Base-by-base conservation (phyloP, 2,329 filamentous ascomycete genomes). In the Alternaria longipes region DNA sequence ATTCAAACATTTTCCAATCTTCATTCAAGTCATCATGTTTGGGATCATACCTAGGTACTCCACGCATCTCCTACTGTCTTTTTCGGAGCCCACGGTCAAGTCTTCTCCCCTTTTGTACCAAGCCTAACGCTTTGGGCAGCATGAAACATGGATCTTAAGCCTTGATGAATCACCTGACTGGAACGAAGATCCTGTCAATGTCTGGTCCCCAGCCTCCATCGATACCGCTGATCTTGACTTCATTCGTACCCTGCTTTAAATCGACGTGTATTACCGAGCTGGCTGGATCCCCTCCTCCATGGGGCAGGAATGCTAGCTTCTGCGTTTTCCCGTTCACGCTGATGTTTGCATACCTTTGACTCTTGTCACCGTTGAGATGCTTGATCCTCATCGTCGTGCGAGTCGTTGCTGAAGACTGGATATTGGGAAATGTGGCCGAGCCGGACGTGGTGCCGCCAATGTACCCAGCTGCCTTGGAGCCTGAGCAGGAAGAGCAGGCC, bases 161-260 rank as follows among this genome's bases (percentile, higher is more conserved):
- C 4, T 41, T 14, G 18, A 41, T 22, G 38, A 8, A 18, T 12
- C 32, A 60, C 12, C 14, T 51, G n/a, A 77, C 69, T 3, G 86
- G 85, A 0, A 87, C 84, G 72, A 87, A 80, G 45, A 88, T 56
- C 7, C 82, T 74, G 74, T 89, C 86, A 14, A 87, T 75, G 80
- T 85, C 84, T 1, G 85, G 83, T 0, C 81, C 85, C 82, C 71
- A 82, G 36, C 75, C 81, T 59, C 9, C 79, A 56, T 85, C 79
- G 0, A 78, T 77, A 8, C 57, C 53, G 55, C 80, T 78, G 54
- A 88, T 79, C 1, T 79, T 79, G 38, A 89, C 76, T 2, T 79
- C 81, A 68, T 89, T 89, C 0, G 63, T 68, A 0, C 85, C 86
- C 16, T 75, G 74, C 56, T 82, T 81, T 57, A 89, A 60, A 14